Evolutionary conservation across 441 rosid genomes (phyloP).

Genomic region (Bruguiera hainesii): DNA sequence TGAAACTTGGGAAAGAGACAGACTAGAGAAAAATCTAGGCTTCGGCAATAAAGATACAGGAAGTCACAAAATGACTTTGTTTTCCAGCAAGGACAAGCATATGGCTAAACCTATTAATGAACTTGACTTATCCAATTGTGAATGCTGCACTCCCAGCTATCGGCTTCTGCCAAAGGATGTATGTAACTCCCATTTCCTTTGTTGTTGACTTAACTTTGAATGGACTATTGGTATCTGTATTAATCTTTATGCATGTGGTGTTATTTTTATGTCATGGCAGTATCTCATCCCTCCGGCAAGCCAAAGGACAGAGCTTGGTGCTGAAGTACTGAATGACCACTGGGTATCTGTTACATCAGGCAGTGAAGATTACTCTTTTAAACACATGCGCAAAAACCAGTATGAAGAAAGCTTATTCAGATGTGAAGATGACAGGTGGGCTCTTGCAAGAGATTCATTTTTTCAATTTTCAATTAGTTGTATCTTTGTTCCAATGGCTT

Average conservation of each 20-base stretch:
- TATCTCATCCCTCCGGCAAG: conserved; percentile 83
- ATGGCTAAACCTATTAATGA: conserved; percentile 88
- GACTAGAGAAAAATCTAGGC: conserved; percentile 58
- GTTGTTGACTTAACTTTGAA: conserved; percentile 4
- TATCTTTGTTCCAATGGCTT: neutral
- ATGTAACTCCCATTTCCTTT: conserved; percentile 26
- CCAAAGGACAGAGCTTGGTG: conserved; percentile 80
- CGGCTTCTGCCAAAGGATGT: conserved; percentile 94
- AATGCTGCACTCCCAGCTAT: conserved; percentile 97
- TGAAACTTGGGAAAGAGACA: conserved; percentile 69
- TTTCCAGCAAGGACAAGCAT: conserved; percentile 74
- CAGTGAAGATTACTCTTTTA: conserved; percentile 99
- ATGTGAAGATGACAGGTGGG: conserved; percentile 98
- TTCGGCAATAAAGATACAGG: conserved; percentile 52
- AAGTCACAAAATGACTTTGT: conserved; percentile 46
- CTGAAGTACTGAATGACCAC: conserved; percentile 84
- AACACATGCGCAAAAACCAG: conserved; percentile 98
- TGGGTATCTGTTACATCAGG: conserved; percentile 99
- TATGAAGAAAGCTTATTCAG: conserved; percentile 97
- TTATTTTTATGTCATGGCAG: conserved; percentile 47
- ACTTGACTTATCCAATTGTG: conserved; percentile 94
- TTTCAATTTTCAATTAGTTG: neutral
- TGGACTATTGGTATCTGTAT: conserved; percentile 13
- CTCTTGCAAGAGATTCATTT: conserved; percentile 18
- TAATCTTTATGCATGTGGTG: conserved; percentile 19